Evolutionary conservation across 345 rosid species (phyloP).

Genomic region (Citrus inodora): DNA sequence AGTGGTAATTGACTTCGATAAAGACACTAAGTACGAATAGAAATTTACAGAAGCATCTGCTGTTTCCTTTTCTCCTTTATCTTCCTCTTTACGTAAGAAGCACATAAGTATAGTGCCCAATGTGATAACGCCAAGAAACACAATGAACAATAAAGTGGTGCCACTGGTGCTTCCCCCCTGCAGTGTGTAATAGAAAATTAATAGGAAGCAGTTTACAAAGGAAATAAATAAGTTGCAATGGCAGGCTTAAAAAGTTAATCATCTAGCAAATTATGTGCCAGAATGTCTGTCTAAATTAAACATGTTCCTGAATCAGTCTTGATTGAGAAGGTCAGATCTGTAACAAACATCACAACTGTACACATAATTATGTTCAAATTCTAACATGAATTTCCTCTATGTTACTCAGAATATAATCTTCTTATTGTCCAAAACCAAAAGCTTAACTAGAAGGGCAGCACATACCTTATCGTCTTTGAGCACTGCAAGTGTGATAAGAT

Average conservation of each 20-base stretch:
- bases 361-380: background rate
- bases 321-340: background rate
- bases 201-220: background rate
- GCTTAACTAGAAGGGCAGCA: conserved; percentile 8
- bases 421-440: background rate
- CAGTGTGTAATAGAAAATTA: conserved; percentile 19
- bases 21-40: conserved; percentile 44
- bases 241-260: background rate
- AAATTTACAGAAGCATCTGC: conserved; percentile 45
- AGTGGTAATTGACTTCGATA: conserved; percentile 53
- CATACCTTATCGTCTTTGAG: conserved; percentile 55
- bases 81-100: conserved; percentile 67
- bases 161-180: conserved; percentile 74
- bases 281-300: background rate
- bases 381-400: background rate
- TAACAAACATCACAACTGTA: too few species aligned
- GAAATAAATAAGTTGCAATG: background rate
- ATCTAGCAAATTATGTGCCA: background rate
- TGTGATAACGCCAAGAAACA: conserved; percentile 74
- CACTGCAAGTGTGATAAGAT: conserved; percentile 77
- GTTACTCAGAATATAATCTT: background rate
- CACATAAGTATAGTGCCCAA: conserved; percentile 73
- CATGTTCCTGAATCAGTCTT: background rate
- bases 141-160: conserved; percentile 65
- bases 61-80: conserved; percentile 43